Conservation (phyloP, 768 basidiomycete genomes). For the Suillus ampliporus region DNA sequence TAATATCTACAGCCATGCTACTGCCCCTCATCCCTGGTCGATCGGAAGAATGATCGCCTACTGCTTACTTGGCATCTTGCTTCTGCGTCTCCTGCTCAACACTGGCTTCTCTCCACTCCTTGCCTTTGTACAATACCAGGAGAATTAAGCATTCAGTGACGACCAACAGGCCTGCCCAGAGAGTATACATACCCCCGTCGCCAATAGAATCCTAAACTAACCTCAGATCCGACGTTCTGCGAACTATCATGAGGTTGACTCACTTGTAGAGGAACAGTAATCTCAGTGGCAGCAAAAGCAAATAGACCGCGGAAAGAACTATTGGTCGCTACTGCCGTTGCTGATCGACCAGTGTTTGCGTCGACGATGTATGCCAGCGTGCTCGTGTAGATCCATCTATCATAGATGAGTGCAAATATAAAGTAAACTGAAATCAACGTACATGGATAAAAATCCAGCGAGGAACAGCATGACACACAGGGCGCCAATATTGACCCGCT, state of each 20-base stretch:
- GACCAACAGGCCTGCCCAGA: constrained; percentile 59
- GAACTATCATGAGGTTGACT: neutral
- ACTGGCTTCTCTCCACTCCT: constrained; percentile 59
- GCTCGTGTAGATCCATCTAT: constrained; percentile 63
- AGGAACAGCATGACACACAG: constrained; percentile 77
- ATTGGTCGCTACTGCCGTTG: constrained; percentile 77
- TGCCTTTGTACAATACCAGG: constrained; percentile 63
- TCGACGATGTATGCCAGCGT: constrained; percentile 88
- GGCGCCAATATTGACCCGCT: constrained; percentile 67
- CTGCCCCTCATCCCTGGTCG: neutral
- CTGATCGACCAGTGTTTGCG: constrained; percentile 81
- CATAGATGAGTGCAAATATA: neutral
- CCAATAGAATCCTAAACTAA: constrained; percentile 21
- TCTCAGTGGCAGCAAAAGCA: constrained; percentile 74
- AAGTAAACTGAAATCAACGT: constrained; percentile 31
- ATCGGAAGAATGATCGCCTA: constrained; percentile 4
- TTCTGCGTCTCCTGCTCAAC: constrained; percentile 47
- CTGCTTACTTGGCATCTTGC: neutral
- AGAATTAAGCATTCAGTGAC: constrained; percentile 59
- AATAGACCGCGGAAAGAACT: constrained; percentile 72
- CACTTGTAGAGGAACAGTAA: constrained; percentile 76
- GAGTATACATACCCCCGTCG: constrained; percentile 36
- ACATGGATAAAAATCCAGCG: constrained; percentile 75
- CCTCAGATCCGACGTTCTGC: neutral
- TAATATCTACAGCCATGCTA: neutral